phyloP scores from a whole-genome alignment of 208 protist genomes.

The Giardia duodenalis region DNA sequence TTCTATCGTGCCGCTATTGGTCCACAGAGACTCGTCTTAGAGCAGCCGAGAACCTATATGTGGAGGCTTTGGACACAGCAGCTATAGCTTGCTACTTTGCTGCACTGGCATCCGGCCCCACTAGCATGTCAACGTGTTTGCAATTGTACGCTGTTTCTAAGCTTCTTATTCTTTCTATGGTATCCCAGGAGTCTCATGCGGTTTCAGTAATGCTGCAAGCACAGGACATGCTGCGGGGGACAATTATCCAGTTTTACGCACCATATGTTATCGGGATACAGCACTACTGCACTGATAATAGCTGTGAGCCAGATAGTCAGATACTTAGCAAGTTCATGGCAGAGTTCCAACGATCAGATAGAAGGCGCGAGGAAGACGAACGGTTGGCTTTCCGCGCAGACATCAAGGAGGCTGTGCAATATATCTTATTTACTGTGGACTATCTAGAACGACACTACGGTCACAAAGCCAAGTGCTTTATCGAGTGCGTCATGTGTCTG shows the following conservation, averaged over 20 bases:
- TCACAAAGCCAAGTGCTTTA: not conserved
- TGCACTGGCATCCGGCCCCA: not conserved
- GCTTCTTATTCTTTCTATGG: not conserved
- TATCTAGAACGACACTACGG: not conserved
- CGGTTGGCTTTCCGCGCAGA: constrained; percentile 9
- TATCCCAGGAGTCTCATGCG: not conserved
- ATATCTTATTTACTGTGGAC: not conserved
- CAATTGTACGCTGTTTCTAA: not conserved
- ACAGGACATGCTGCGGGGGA: not conserved
- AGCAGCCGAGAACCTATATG: not conserved
- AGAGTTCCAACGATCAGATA: constrained; percentile 8
- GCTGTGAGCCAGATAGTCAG: not conserved
- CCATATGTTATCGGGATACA: not conserved
- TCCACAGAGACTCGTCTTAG: not conserved
- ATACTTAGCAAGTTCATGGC: not conserved
- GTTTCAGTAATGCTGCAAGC: not conserved
- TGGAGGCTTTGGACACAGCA: not conserved
- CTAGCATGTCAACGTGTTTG: not conserved
- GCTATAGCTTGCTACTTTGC: constrained; percentile 11
- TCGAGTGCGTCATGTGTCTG: not conserved
- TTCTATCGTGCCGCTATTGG: not conserved
- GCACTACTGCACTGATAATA: not conserved
- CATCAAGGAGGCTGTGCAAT: constrained; percentile 9
- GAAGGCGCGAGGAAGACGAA: constrained; percentile 2
- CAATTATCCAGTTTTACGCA: constrained; percentile 7